A percentile compares a stretch with the other conserved stretches of the same genome.
phyloP scores from a whole-genome alignment of 768 basidiomycete genomes.

The Hemileccinum rubropunctum region DNA sequence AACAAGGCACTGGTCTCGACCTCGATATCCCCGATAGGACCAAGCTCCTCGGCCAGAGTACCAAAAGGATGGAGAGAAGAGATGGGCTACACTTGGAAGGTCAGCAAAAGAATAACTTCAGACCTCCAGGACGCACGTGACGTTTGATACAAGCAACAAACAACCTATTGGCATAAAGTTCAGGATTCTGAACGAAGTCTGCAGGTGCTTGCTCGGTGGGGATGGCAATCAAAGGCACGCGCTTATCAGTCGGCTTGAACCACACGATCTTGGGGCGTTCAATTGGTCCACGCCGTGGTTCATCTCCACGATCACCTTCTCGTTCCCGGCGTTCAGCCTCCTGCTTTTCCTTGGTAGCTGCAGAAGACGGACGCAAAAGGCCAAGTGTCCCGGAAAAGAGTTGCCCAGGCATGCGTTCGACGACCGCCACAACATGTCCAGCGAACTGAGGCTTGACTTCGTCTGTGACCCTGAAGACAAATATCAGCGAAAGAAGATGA shows the following conservation, averaged over 20 bases:
- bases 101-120: slow-evolving; percentile 15
- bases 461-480: slow-evolving; percentile 75
- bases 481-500: slow-evolving; percentile 5
- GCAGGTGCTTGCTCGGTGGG: slow-evolving; percentile 97
- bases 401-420: slow-evolving; percentile 98
- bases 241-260: slow-evolving; percentile 99
- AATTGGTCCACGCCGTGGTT: slow-evolving; percentile 71
- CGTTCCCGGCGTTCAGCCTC: slow-evolving; percentile 97
- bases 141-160: slow-evolving; percentile 99
- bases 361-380: slow-evolving; percentile 90
- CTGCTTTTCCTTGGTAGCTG: slow-evolving; percentile 98
- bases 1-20: slow-evolving; percentile 96
- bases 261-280: slow-evolving; percentile 99
- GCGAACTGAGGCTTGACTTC: slow-evolving; percentile 98
- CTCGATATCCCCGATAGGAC: slow-evolving; percentile 97
- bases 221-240: slow-evolving; percentile 97
- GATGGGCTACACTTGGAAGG: slow-evolving; percentile 56
- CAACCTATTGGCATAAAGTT: slow-evolving; percentile 83
- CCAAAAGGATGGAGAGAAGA: slow-evolving; percentile 99
- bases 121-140: slow-evolving; percentile 59
- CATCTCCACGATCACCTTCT: slow-evolving; percentile 88
- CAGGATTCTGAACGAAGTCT: slow-evolving; percentile 94
- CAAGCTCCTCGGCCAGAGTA: slow-evolving; percentile 95
- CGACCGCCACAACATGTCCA: slow-evolving; percentile 99
- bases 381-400: slow-evolving; percentile 97